Conservation (phyloP, 169 alveolate genomes). For the Plasmodium yoelii region DNA sequence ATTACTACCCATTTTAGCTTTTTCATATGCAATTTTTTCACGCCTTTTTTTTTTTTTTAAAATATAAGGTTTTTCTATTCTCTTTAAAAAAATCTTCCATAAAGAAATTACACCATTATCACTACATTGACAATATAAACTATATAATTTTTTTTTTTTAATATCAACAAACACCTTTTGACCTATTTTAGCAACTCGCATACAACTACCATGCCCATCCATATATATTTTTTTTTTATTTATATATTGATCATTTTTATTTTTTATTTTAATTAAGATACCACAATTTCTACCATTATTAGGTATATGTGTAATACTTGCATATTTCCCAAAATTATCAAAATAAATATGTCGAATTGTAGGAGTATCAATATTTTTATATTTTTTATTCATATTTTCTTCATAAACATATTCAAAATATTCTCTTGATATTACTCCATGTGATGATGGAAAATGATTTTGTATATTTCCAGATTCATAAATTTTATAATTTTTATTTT, state of each 20-base stretch:
- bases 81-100: constrained; percentile 51
- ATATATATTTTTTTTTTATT: constrained; percentile 30
- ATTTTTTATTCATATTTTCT: constrained; percentile 58
- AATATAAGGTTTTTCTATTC: constrained; percentile 10
- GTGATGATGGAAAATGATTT: constrained; percentile 6
- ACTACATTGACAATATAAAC: constrained; percentile 74
- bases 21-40: not conserved
- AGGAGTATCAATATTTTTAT: constrained; percentile 71
- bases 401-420: constrained; percentile 58
- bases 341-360: constrained; percentile 70
- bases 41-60: not conserved
- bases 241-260: constrained; percentile 4
- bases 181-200: constrained; percentile 63
- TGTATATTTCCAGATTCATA: constrained; percentile 13
- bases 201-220: constrained; percentile 73
- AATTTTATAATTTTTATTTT: not conserved
- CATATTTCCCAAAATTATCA: constrained; percentile 64
- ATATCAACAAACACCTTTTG: constrained; percentile 41
- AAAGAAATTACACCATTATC: constrained; percentile 64
- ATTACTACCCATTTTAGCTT: not conserved
- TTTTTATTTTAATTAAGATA: constrained; percentile 14
- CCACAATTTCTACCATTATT: constrained; percentile 68
- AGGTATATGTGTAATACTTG: constrained; percentile 64
- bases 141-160: constrained; percentile 31
- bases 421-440: constrained; percentile 8